Conservation (phyloP, 208 protist genomes). For the Leishmania tropica region DNA sequence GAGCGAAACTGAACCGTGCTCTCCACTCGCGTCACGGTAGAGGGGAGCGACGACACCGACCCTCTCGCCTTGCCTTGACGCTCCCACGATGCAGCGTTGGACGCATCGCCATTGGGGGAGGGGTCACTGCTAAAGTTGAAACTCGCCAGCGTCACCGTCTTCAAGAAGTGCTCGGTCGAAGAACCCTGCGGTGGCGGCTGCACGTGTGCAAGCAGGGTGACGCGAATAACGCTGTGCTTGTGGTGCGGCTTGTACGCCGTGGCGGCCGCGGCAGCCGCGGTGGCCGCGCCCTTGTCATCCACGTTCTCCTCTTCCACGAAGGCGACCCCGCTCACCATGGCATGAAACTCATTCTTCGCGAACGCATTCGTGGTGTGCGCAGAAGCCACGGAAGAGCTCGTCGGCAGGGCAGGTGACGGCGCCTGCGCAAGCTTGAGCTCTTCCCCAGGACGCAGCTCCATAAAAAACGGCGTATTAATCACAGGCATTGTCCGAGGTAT, state of each 20-base stretch:
- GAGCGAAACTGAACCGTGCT: conserved; percentile 18
- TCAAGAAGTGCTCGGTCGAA: background rate
- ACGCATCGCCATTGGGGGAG: background rate
- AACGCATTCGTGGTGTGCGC: conserved; percentile 17
- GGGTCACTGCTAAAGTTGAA: conserved; percentile 31
- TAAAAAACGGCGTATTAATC: conserved; percentile 52
- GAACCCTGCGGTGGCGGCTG: background rate
- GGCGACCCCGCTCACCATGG: conserved; percentile 38
- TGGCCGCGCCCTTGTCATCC: background rate
- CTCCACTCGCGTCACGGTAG: conserved; percentile 7
- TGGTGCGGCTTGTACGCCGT: background rate
- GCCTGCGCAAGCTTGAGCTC: conserved; percentile 34
- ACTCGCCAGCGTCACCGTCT: conserved; percentile 41
- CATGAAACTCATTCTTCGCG: conserved; percentile 35
- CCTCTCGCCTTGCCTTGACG: background rate
- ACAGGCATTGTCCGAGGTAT: conserved; percentile 31
- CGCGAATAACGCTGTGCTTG: conserved; percentile 35
- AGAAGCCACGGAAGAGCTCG: background rate
- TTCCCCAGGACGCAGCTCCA: conserved; percentile 46
- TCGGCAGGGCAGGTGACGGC: background rate
- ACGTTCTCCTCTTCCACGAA: conserved; percentile 37
- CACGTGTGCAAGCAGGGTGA: conserved; percentile 38
- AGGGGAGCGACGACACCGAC: background rate
- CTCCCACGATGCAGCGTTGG: background rate
- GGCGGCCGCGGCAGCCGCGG: conserved; percentile 11